A percentile compares a stretch with the other conserved stretches of the same genome.
These are phyloP conservation scores for Tolypocladium ovalisporum DNA, from an alignment of 2,329 filamentous ascomycete genomes.

Conservation along the genomic window DNA sequence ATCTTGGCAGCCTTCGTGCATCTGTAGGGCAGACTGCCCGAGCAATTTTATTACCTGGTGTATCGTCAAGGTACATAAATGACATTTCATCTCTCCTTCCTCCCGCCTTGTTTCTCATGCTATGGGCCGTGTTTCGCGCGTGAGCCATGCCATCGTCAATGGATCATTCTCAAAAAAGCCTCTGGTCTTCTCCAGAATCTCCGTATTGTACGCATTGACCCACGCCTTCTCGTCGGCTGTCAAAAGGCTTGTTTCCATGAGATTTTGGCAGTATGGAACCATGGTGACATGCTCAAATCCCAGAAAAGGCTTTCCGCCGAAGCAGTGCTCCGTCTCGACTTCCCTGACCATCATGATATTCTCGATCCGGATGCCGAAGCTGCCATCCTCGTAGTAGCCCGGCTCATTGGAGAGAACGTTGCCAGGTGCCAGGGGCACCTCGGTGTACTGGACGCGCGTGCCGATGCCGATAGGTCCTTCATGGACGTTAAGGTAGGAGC, in stretches of 20 bases:
- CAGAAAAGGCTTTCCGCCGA: conserved; percentile 88
- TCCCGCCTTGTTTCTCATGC: conserved; percentile 6
- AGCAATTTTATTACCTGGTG: background rate
- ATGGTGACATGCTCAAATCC: conserved; percentile 97
- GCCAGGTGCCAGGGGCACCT: conserved; percentile 79
- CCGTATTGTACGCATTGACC: conserved; percentile 76
- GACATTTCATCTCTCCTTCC: background rate
- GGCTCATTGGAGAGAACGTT: conserved; percentile 96
- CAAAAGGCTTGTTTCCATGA: conserved; percentile 68
- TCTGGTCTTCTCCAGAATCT: conserved; percentile 74
- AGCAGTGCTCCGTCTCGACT: conserved; percentile 74
- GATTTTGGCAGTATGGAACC: conserved; percentile 84
- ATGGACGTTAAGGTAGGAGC: conserved; percentile 92
- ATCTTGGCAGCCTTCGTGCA: conserved; percentile 44
- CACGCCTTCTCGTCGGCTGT: conserved; percentile 68
- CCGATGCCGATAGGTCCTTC: conserved; percentile 96
- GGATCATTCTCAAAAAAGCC: conserved; percentile 64
- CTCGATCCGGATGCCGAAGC: conserved; percentile 91
- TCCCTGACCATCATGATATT: conserved; percentile 89
- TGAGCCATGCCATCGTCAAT: conserved; percentile 67
- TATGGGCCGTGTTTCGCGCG: conserved; percentile 70
- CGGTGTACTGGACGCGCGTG: conserved; percentile 80
- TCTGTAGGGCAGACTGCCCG: conserved; percentile 26
- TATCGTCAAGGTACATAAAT: background rate
- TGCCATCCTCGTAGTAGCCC: conserved; percentile 92